Evolutionary conservation across 345 rosid species (phyloP), one percentile per base, ranked within the genome.

Genomic region (Moricandia arvensis): DNA sequence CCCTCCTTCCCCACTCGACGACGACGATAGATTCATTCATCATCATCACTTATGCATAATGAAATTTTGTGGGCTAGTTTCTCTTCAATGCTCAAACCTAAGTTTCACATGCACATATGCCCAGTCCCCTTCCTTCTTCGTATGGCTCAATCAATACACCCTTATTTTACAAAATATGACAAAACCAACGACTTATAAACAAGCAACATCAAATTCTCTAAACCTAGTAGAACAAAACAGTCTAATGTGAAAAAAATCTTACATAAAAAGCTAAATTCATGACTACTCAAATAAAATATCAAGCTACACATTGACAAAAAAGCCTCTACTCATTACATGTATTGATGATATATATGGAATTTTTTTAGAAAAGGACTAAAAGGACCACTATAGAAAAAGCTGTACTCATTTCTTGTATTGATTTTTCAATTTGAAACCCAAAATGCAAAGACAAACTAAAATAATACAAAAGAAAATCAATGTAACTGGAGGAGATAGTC

Each of bases 401-500:
- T 47, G 53, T 77, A 75, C 81, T 74, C 75, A 68, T 82, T 69
- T 79, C 73, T 29, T 72, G 81, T 79, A 53, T 75, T 47, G 73
- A 80, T 71, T 80, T 54, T 35, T 63, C 57, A 72, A 63, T 6
- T 66, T 49, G 73, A 66, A 84, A 73, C 69, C 66, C 57, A 21
- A 27, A 80, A 68, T 71, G 72, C 71, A 68, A 67, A 78, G 70
- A 79, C 69, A 78, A 67, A 66, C 12, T 7, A 17, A 78, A 78
- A 73, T 66, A 78, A 59, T 18, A 62, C 3, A 29, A 29, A 54
- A 54, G 59, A 37, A 38, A 73, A 47, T 72, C 49, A 43, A 71
- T 68, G 72, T 68, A 63, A 67, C 35, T 37, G 70, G 73, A 74
- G 65, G 66, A 67, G 30, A 37, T 84, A 82, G 88, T 88, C 90